A percentile compares a stretch with the other conserved stretches of the same genome.
Conservation (phyloP, 306 rosid species). For the Cucurbita pepo region DNA sequence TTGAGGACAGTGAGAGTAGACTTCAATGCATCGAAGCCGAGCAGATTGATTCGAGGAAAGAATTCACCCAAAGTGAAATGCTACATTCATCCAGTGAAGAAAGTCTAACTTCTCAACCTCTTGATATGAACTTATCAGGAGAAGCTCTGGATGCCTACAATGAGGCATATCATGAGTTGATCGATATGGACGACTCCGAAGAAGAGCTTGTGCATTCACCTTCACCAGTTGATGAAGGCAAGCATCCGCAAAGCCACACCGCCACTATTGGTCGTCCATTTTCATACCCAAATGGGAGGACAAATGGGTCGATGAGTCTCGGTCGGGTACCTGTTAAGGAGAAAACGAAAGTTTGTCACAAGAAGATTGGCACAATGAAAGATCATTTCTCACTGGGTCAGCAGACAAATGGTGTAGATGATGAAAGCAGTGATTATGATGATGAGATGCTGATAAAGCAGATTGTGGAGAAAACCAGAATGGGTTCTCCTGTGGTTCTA, state of each 20-base stretch:
- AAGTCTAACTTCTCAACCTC: constrained; percentile 13
- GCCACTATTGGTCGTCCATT: neutral
- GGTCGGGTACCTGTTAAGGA: neutral
- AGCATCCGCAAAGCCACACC: neutral
- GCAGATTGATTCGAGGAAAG: constrained; percentile 14
- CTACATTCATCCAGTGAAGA: constrained; percentile 14
- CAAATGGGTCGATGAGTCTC: neutral
- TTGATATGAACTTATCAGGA: constrained; percentile 38
- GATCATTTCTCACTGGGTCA: neutral
- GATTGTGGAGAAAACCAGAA: constrained; percentile 67
- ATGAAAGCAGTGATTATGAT: constrained; percentile 37
- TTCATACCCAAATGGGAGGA: neutral
- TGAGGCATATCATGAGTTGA: constrained; percentile 41
- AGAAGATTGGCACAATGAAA: constrained; percentile 6
- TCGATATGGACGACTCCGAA: constrained; percentile 29
- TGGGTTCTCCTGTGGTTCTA: constrained; percentile 51
- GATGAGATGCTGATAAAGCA: constrained; percentile 48
- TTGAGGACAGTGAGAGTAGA: constrained; percentile 44
- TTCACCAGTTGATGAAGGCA: constrained; percentile 10
- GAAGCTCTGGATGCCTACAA: constrained; percentile 46
- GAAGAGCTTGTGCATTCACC: constrained; percentile 23
- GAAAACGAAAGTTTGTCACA: neutral
- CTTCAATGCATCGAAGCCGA: constrained; percentile 16
- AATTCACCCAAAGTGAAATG: constrained; percentile 11
- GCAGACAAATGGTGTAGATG: constrained; percentile 12